Conservation (phyloP, 2,329 filamentous ascomycete genomes). For the Alternaria gansuensis region DNA sequence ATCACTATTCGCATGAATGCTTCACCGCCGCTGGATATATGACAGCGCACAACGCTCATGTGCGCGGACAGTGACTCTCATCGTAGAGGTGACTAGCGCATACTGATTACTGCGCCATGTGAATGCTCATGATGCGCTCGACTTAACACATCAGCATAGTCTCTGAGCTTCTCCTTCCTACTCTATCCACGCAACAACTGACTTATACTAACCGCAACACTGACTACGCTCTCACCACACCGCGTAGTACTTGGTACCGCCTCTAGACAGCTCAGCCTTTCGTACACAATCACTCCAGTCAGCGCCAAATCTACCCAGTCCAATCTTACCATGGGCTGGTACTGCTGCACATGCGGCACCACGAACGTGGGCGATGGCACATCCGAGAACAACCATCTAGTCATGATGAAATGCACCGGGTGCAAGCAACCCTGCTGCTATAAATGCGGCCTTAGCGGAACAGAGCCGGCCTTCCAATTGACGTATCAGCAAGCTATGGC, state of each 20-base stretch:
- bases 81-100: no score
- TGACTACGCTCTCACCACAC: background rate
- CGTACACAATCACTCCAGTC: background rate
- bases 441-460: background rate
- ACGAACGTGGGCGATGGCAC: background rate
- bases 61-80: no score
- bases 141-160: background rate
- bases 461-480: background rate
- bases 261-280: no score
- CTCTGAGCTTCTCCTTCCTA: background rate
- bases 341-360: conserved; percentile 2
- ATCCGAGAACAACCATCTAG: background rate
- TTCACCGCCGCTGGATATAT: no score
- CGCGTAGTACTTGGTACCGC: background rate
- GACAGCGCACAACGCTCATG: no score
- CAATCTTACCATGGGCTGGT: background rate
- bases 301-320: background rate
- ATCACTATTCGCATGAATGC: no score
- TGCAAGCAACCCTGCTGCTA: background rate
- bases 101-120: background rate
- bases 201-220: background rate
- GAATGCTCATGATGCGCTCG: background rate
- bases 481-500: background rate
- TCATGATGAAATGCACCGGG: background rate
- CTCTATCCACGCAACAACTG: background rate